These are phyloP conservation scores for Phoma sp. DNA, from an alignment of 2,329 filamentous ascomycete species.

Conservation along the genomic window DNA sequence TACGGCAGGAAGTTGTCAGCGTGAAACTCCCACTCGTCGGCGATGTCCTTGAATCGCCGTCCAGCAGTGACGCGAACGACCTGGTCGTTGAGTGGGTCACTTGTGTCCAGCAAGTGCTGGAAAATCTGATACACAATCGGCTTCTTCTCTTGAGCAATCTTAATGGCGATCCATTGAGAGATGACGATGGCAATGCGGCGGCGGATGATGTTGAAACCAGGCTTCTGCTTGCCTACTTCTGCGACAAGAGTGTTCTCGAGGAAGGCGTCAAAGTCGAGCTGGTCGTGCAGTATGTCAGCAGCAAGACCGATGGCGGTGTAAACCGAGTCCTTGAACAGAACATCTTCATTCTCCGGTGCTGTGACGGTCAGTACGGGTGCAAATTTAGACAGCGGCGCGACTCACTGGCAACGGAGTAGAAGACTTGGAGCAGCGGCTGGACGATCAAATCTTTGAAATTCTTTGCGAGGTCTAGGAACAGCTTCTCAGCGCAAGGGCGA, in stretches of 20 bases:
- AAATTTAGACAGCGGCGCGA: slow-evolving; percentile 11
- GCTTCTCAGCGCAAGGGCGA: slow-evolving; percentile 87
- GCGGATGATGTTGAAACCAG: slow-evolving; percentile 80
- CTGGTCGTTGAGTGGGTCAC: slow-evolving; percentile 82
- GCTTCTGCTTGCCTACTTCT: slow-evolving; percentile 74
- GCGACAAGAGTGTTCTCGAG: slow-evolving; percentile 75
- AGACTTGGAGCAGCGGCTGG: slow-evolving; percentile 80
- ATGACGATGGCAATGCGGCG: slow-evolving; percentile 88
- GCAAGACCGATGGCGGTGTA: slow-evolving; percentile 92
- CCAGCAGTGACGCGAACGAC: slow-evolving; percentile 93
- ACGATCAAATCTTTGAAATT: slow-evolving; percentile 85
- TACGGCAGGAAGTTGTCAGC: slow-evolving; percentile 77
- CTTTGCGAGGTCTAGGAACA: slow-evolving; percentile 89
- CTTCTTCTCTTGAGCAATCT: slow-evolving; percentile 71
- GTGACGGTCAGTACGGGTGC: slow-evolving; percentile 22
- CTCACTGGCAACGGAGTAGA: slow-evolving; percentile 75
- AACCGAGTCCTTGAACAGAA: slow-evolving; percentile 89
- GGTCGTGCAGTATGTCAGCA: slow-evolving; percentile 73
- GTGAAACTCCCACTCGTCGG: slow-evolving; percentile 84
- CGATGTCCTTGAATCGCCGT: slow-evolving; percentile 78
- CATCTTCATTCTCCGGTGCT: slow-evolving; percentile 68
- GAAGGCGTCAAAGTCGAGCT: slow-evolving; percentile 84
- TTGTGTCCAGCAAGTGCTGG: slow-evolving; percentile 79
- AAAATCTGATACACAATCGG: slow-evolving; percentile 87
- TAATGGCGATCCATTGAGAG: slow-evolving; percentile 86